These are phyloP conservation scores for Cymodocea nodosa DNA, from an alignment of 116 monocot genomes.

Conservation along the genomic window DNA sequence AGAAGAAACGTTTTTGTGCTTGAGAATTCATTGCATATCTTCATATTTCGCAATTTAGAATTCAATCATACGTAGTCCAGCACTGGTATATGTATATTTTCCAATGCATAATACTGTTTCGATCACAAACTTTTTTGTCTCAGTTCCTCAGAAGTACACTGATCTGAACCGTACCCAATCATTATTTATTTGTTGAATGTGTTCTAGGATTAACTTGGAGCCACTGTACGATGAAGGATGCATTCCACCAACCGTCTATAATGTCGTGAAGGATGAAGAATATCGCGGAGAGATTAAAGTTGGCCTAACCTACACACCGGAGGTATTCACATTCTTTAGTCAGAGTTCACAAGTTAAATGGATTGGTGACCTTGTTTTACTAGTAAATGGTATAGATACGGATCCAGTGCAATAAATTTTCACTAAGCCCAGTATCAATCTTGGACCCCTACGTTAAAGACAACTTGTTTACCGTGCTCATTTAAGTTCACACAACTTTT, in stretches of 20 bases:
- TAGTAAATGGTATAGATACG: not conserved
- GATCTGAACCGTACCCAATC: not conserved
- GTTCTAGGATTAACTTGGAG: slow-evolving; percentile 59
- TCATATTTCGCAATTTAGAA: no score
- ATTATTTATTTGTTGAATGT: not conserved
- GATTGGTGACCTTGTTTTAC: not conserved
- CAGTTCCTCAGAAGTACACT: not conserved
- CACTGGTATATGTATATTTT: no score
- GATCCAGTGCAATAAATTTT: not conserved
- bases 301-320: slow-evolving; percentile 59
- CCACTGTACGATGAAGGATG: slow-evolving; percentile 51
- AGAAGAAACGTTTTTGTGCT: no score
- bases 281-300: slow-evolving; percentile 84
- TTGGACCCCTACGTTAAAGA: no score
- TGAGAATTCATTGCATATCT: no score
- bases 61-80: no score
- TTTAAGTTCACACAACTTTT: no score
- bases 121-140: no score
- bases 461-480: no score
- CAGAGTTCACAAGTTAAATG: not conserved
- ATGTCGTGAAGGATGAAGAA: slow-evolving; percentile 72
- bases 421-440: not conserved
- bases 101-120: no score
- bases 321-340: slow-evolving; percentile 30
- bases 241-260: slow-evolving; percentile 60